These are phyloP conservation scores for Eucalyptus grandis DNA, from an alignment of 345 rosid genomes.

Conservation along the genomic window DNA sequence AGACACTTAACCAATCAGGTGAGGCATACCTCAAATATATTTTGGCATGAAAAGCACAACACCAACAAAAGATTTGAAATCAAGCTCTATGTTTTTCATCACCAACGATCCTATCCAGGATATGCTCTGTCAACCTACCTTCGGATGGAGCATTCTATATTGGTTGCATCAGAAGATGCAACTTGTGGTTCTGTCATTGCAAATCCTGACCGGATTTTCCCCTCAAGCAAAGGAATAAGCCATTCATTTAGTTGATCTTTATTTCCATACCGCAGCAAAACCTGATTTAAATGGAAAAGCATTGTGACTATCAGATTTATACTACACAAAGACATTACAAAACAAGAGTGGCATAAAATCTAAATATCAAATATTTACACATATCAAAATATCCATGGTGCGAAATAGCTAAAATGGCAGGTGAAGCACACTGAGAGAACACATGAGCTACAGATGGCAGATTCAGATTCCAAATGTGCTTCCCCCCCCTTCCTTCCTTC, in stretches of 20 bases:
- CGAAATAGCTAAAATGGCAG: neutral
- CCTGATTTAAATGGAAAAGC: slow-evolving; percentile 22
- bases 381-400: neutral
- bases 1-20: neutral
- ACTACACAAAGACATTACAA: neutral
- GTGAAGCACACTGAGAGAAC: neutral
- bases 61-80: neutral
- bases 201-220: slow-evolving; percentile 91
- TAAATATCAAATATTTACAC: neutral
- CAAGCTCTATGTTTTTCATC: neutral
- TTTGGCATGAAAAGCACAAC: neutral
- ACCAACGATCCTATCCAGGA: neutral
- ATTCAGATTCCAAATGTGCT: neutral
- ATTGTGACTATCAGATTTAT: neutral
- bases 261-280: slow-evolving; percentile 81
- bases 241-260: slow-evolving; percentile 74
- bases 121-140: slow-evolving; percentile 24
- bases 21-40: neutral
- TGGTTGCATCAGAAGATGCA: slow-evolving; percentile 99
- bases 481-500: no score
- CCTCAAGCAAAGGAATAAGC: slow-evolving; percentile 92
- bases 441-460: neutral
- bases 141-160: slow-evolving; percentile 85
- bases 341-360: neutral
- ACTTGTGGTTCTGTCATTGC: slow-evolving; percentile 99